A percentile compares a stretch with the other conserved stretches of the same genome.
Evolutionary conservation across 2,329 filamentous ascomycete genomes (phyloP).

Genomic region (Neurospora sp.): DNA sequence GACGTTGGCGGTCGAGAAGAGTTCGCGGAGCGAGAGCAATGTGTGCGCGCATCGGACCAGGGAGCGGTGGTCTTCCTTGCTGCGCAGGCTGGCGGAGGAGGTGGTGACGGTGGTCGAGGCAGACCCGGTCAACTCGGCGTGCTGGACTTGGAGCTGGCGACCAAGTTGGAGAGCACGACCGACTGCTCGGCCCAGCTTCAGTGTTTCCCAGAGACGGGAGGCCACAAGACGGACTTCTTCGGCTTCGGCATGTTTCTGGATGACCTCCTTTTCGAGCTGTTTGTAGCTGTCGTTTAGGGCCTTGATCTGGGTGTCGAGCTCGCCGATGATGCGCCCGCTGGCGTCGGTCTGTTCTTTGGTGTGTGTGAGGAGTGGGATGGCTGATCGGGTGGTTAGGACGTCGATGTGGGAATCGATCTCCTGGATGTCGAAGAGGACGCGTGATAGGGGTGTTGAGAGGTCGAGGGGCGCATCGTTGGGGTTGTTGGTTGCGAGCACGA

Average conservation of each 20-base stretch:
- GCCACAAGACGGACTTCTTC: conserved; percentile 72
- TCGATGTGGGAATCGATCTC: conserved; percentile 97
- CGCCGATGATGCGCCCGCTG: conserved; percentile 60
- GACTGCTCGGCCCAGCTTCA: conserved; percentile 67
- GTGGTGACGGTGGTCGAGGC: conserved; percentile 23
- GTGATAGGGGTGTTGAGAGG: conserved; percentile 84
- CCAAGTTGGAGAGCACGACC: conserved; percentile 72
- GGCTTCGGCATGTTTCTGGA: conserved; percentile 74
- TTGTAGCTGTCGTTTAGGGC: conserved; percentile 77
- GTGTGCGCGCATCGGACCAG: conserved; percentile 77
- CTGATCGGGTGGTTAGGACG: conserved; percentile 72
- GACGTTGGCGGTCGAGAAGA: conserved; percentile 52
- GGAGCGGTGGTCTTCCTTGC: conserved; percentile 64
- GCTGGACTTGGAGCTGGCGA: conserved; percentile 77
- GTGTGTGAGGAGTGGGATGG: conserved; percentile 69
- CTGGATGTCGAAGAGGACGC: conserved; percentile 91
- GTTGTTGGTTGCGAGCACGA: conserved; percentile 88
- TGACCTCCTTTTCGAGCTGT: conserved; percentile 76
- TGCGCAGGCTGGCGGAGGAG: conserved; percentile 19
- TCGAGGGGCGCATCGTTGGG: conserved; percentile 81
- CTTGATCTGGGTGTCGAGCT: conserved; percentile 70
- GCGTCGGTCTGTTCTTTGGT: conserved; percentile 65
- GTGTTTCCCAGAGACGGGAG: conserved; percentile 68
- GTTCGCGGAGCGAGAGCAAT: conserved; percentile 62
- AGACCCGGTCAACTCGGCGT: conserved; percentile 52